Conservation (phyloP, 23 red algal genomes). For the Gracilariopsis chorda region DNA sequence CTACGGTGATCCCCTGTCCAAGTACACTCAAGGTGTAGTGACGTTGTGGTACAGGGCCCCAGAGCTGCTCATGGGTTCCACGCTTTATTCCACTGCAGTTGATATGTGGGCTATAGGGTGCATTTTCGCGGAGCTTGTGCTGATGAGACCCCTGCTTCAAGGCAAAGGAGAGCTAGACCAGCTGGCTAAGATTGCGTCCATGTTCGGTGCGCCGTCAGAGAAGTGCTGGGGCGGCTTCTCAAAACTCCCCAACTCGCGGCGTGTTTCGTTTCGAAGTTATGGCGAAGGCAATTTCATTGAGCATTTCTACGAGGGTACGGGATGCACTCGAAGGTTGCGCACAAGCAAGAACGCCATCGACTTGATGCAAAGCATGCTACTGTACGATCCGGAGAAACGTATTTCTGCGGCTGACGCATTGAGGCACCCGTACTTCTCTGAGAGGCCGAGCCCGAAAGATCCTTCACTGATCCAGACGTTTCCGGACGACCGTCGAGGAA, state of each 20-base stretch:
- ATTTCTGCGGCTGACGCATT: slow-evolving; percentile 69
- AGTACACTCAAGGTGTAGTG: slow-evolving; percentile 68
- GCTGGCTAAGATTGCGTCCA: slow-evolving; percentile 33
- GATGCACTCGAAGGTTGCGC: not conserved
- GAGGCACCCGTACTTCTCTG: slow-evolving; percentile 73
- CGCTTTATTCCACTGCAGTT: slow-evolving; percentile 61
- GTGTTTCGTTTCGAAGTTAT: slow-evolving; percentile 42
- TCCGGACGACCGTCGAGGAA: slow-evolving; percentile 10
- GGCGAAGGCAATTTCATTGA: not conserved
- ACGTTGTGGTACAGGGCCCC: slow-evolving; percentile 87
- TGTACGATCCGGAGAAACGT: slow-evolving; percentile 69
- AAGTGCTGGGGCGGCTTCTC: slow-evolving; percentile 70
- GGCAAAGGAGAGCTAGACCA: slow-evolving; percentile 70
- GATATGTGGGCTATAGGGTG: slow-evolving; percentile 92
- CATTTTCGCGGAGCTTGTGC: slow-evolving; percentile 84
- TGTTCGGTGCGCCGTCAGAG: slow-evolving; percentile 73
- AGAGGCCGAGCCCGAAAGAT: slow-evolving; percentile 55
- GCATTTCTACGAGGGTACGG: not conserved
- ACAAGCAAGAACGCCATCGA: slow-evolving; percentile 37
- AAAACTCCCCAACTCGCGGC: slow-evolving; percentile 53
- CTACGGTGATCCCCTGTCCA: slow-evolving; percentile 67
- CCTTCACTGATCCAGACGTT: slow-evolving; percentile 57
- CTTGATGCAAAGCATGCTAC: slow-evolving; percentile 66
- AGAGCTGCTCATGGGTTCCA: slow-evolving; percentile 74
- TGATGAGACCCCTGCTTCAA: slow-evolving; percentile 39